Evolutionary conservation across 2,329 filamentous ascomycete species (phyloP), one percentile per base, ranked within the genome.

Genomic region (Mariannaea elegans): DNA sequence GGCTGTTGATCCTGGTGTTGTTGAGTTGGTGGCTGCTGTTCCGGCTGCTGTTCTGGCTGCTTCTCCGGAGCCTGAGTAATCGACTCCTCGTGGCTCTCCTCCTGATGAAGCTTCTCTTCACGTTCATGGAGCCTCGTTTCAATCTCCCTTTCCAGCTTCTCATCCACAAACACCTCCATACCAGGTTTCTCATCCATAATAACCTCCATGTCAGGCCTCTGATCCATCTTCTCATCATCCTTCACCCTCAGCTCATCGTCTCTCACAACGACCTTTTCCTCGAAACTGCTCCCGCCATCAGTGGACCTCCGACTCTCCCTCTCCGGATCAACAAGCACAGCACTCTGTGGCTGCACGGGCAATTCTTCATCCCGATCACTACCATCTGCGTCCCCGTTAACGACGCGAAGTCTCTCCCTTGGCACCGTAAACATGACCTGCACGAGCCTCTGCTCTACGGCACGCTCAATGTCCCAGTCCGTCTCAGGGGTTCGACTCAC

Each of bases 381-480:
- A 19, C 72, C 71, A n/a, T 68, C 65, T n/a, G 74, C 73, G 32
- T 90, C 90, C 49, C 86, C 89, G 74, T 98, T 98, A 18, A 97
- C 94, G n/a, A 98, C 93, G 23, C 94, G 81, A 63, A 98, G 77
- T 67, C 88, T 87, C 75, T 94, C 90, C 74, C 90, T 93, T 2
- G 95, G 94, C 61, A 97, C 93, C 0, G 94, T 97, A 76, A 97
- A 98, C 86, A 97, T 95, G 71, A 93, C 86, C 75, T 94, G 91
- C 61, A 94, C 90, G 8, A 91, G 81, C 19, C 90, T 79, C 59
- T 85, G 85, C 77, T 92, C 88, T 2, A 90, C 85, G 2, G 90
- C 90, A 55, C 84, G 82, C 73, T 94, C 91, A 36, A 94, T 86
- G 67, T 93, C 91, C 90, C 90, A 92, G 54, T 93, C 90, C 74